Evolutionary conservation across 2,329 filamentous ascomycete species (phyloP), one percentile per base, ranked within the genome.

Genomic region (Xylaria sp.): DNA sequence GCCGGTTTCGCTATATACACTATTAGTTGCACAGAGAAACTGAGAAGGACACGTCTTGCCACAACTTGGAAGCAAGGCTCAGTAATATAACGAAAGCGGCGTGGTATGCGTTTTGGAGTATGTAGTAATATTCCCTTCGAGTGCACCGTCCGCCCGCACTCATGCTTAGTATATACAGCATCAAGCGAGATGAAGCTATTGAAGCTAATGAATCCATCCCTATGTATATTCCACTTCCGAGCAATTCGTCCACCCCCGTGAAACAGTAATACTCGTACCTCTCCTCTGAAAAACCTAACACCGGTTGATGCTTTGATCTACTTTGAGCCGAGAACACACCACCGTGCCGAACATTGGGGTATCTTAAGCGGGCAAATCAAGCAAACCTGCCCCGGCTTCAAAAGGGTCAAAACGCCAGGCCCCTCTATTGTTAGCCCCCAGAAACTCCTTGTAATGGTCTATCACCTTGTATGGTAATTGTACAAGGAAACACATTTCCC

Each of bases 341-440:
- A 43, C 25, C 41, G 63, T 65, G 65, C 56, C 41, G 51, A 58
- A 60, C 43, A 49, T 41, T 41, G 65, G 62, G 70, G 69, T 70
- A 72, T 72, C 70, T 67, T 48, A 68, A 56, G 11, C 38, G 27
- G 33, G 40, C 40, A 40, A 57, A 49, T 48, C 46, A 38, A 60
- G 55, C 44, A 48, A 38, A 44, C 46, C 56, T 35, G 23, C n/a
- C 35, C 41, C 38, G 55, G 38, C 44, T 31, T 44, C 9, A 4
- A 31, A 31, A 51, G 54, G 57, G 51, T 33, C 62, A 51, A 46
- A 63, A 60, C 53, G 57, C 63, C 63, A 40, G 51, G 35, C 17
- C 54, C 60, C 19, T 49, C 47, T 61, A 53, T 60, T 44, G 43
- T 51, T 49, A 52, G 19, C 29, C 21, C 41, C 37, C 38, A 23